Percentiles rank a stretch among this genome's conserved stretches.
Conservation (phyloP, 805 yeast species). For the Candida pini region DNA sequence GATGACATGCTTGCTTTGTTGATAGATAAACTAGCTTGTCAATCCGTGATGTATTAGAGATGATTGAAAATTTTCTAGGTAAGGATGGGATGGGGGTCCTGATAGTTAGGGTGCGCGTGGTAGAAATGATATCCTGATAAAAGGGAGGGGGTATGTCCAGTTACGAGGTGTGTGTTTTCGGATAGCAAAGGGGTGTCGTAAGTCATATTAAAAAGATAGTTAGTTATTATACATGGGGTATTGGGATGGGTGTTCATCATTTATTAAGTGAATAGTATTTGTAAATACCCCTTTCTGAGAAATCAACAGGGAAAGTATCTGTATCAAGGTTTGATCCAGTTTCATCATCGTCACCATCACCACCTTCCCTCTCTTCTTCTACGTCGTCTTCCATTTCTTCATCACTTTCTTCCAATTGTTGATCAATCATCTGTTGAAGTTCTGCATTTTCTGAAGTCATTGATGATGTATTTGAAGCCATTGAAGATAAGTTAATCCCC, state of each 20-base stretch:
- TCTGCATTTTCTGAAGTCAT: background rate
- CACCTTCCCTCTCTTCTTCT: slow-evolving; percentile 14
- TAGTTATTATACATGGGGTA: background rate
- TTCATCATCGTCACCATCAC: slow-evolving; percentile 31
- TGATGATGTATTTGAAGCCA: background rate
- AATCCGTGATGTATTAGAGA: too few relatives aligned
- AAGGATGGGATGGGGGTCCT: too few relatives aligned
- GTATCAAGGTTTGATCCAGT: too few relatives aligned
- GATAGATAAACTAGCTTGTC: too few relatives aligned
- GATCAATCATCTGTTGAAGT: background rate
- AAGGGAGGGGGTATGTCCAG: too few relatives aligned
- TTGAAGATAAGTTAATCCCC: background rate
- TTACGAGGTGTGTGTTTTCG: too few relatives aligned
- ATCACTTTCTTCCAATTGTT: slow-evolving; percentile 27
- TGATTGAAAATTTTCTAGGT: too few relatives aligned
- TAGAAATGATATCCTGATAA: too few relatives aligned
- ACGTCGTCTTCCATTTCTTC: slow-evolving; percentile 9
- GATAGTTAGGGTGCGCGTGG: too few relatives aligned
- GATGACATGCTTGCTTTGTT: too few relatives aligned
- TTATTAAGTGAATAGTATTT: slow-evolving; percentile 52
- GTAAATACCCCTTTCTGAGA: slow-evolving; percentile 46
- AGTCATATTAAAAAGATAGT: background rate
- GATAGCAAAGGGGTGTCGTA: background rate
- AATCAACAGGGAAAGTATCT: slow-evolving; percentile 53
- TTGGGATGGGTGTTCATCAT: slow-evolving; percentile 13